Percentiles rank a stretch among this genome's conserved stretches.
phyloP scores from a whole-genome alignment of 169 alveolate genomes.

The Theileria sp. region DNA sequence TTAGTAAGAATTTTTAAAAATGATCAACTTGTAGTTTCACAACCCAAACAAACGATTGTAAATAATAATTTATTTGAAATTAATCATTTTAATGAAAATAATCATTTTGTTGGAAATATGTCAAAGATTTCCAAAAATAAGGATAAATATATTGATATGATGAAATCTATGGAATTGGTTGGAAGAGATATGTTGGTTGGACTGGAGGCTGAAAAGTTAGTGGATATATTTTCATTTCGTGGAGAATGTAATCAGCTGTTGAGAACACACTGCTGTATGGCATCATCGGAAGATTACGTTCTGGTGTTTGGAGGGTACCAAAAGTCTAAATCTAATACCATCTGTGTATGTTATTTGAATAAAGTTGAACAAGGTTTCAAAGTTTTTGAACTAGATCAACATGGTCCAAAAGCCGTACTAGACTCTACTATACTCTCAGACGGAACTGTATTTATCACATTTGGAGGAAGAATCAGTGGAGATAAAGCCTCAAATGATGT shows the following conservation, averaged over 20 bases:
- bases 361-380: constrained; percentile 14
- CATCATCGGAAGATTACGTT: neutral
- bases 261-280: constrained; percentile 9
- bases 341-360: constrained; percentile 15
- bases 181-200: neutral
- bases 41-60: neutral
- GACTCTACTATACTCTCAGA: constrained; percentile 17
- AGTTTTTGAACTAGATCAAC: neutral
- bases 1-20: constrained; percentile 1
- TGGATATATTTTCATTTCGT: neutral
- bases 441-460: constrained; percentile 7
- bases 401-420: constrained; percentile 5
- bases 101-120: neutral
- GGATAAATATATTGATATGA: neutral
- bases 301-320: constrained; percentile 28
- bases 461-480: constrained; percentile 18
- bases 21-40: neutral
- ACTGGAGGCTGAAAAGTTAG: neutral
- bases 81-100: too few species aligned
- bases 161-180: neutral
- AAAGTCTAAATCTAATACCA: constrained; percentile 8
- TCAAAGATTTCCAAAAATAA: neutral
- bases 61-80: too few species aligned
- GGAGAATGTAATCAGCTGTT: constrained; percentile 5
- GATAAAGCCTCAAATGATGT: constrained; percentile 14